Evolutionary conservation across 495 filamentous ascomycete genomes (phyloP).

Genomic region (Apiosordaria backusii): DNA sequence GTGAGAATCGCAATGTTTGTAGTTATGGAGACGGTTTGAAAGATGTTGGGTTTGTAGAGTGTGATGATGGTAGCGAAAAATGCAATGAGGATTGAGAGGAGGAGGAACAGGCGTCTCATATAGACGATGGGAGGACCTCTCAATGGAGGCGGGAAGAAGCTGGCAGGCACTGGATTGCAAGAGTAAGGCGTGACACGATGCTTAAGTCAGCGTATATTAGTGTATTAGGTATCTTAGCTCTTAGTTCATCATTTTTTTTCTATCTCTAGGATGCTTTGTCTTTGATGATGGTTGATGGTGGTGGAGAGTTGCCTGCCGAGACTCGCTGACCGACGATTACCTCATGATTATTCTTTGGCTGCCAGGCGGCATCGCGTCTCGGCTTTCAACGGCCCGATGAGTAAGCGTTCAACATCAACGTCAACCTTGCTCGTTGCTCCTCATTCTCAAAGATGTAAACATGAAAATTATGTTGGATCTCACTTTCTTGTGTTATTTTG

Average conservation of each 20-base stretch:
- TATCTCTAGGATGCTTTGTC: constrained; percentile 2
- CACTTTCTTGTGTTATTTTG: not conserved
- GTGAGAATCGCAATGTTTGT: not conserved
- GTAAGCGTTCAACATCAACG: constrained; percentile 7
- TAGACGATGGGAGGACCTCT: not conserved
- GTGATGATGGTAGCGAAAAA: not conserved
- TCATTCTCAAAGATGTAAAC: not conserved
- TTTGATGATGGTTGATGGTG: not conserved
- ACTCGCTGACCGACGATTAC: constrained; percentile 21
- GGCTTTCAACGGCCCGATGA: not conserved
- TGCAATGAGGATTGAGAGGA: not conserved
- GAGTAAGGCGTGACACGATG: not conserved
- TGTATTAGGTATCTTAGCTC: constrained; percentile 4
- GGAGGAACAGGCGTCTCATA: constrained; percentile 1
- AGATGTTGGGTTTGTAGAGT: not conserved
- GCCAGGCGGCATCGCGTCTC: not conserved
- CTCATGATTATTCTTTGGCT: constrained; percentile 8
- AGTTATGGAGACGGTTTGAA: not conserved
- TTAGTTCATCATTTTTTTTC: not conserved
- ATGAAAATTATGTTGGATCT: not conserved
- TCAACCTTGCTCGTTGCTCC: not conserved
- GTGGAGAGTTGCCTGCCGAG: constrained; percentile 5
- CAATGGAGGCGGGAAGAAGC: not conserved
- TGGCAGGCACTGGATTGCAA: not conserved
- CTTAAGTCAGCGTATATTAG: not conserved